These are phyloP conservation scores for Kitagawia praeruptora DNA, from an alignment of 129 eudicot species.

Conservation along the genomic window DNA sequence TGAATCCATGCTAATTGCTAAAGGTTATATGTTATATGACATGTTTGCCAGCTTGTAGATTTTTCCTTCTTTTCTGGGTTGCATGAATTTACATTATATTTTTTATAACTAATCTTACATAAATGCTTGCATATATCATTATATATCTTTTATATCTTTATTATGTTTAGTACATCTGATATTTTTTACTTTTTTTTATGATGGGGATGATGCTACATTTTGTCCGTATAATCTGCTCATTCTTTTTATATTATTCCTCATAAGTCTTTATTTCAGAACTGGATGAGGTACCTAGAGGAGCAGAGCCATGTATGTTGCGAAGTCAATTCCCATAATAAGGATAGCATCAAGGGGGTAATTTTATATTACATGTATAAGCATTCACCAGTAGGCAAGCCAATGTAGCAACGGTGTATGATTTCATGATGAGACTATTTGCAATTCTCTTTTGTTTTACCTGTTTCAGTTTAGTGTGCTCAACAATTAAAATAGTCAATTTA, in stretches of 20 bases:
- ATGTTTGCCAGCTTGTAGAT: not conserved
- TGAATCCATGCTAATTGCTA: not conserved
- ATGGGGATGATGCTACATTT: not conserved
- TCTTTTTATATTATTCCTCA: not conserved
- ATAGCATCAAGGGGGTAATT: slow-evolving; percentile 56
- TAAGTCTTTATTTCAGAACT: slow-evolving; percentile 37
- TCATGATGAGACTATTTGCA: not conserved
- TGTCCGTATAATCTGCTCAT: not conserved
- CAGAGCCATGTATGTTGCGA: slow-evolving; percentile 29
- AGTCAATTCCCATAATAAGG: slow-evolving; percentile 79
- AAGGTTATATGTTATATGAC: not conserved
- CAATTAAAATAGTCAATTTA: not conserved
- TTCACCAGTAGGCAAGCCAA: not conserved
- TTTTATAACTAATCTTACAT: not conserved
- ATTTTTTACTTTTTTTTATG: not conserved
- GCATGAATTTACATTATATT: not conserved
- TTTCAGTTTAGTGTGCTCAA: not conserved
- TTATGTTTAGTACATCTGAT: not conserved
- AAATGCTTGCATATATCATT: not conserved
- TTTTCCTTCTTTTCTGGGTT: not conserved
- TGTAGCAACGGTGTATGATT: not conserved
- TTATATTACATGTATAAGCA: not conserved
- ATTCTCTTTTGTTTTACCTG: not conserved
- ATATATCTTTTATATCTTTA: not conserved
- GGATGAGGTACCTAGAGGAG: slow-evolving; percentile 49